Percentiles rank a stretch among this genome's conserved stretches.
Evolutionary conservation across 2,329 filamentous ascomycete genomes (phyloP).

Genomic region (Thelonectria discophora): DNA sequence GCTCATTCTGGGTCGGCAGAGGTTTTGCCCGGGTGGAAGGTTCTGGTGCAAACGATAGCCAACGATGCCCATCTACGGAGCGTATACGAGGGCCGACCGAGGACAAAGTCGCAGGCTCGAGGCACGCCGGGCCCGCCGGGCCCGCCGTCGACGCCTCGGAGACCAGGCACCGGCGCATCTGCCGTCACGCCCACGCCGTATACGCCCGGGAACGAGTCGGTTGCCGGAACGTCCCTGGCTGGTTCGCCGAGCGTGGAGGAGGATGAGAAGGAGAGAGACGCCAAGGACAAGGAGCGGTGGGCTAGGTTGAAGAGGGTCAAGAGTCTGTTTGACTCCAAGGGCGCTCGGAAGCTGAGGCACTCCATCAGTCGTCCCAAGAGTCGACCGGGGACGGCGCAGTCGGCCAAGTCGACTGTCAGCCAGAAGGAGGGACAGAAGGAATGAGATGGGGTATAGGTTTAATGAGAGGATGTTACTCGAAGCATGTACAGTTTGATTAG

Average conservation of each 20-base stretch:
- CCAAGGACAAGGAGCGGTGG: conserved; percentile 78
- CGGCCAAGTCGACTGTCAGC: conserved; percentile 36
- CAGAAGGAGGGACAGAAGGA: conserved; percentile 26
- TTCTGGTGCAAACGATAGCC: conserved; percentile 62
- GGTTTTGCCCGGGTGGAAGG: conserved; percentile 62
- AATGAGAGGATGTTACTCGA: conserved; percentile 20
- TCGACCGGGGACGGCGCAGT: conserved; percentile 53
- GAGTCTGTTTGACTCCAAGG: conserved; percentile 75
- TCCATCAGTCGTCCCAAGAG: conserved; percentile 45
- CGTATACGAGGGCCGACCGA: conserved; percentile 46
- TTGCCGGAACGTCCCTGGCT: conserved; percentile 3
- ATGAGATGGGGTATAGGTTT: conserved; percentile 6
- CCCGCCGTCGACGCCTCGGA: conserved; percentile 37
- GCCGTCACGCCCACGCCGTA: conserved; percentile 25
- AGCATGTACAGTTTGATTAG: not conserved
- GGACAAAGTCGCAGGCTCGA: conserved; percentile 25
- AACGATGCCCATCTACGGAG: conserved; percentile 66
- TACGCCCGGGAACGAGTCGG: conserved; percentile 21
- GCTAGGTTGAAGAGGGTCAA: conserved; percentile 75
- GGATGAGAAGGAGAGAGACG: conserved; percentile 57
- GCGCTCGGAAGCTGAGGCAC: conserved; percentile 60
- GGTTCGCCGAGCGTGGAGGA: conserved; percentile 40
- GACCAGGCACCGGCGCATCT: conserved; percentile 29
- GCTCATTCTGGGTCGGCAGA: conserved; percentile 44
- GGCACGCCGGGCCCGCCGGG: conserved; percentile 21